Evolutionary conservation across 2,329 filamentous ascomycete genomes (phyloP).

Genomic region (Ascocoryne sarcoides): DNA sequence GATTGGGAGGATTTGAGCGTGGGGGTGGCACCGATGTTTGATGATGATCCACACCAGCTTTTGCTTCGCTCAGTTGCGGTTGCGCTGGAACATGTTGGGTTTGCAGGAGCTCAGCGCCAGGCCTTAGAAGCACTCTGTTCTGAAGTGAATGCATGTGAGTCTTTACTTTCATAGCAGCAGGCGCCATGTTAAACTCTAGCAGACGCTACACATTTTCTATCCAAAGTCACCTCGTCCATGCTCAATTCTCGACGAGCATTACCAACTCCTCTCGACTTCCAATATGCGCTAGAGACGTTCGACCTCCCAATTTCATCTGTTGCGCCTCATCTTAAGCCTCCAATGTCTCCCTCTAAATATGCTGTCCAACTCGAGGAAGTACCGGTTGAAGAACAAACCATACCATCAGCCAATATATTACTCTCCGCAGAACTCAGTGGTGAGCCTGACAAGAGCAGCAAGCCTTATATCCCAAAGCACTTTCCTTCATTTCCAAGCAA

Average conservation of each 20-base stretch:
- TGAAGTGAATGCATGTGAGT: conserved; percentile 49
- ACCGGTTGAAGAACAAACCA: conserved; percentile 32
- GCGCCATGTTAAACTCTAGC: conserved; percentile 7
- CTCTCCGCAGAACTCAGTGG: conserved; percentile 49
- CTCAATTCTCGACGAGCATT: conserved; percentile 35
- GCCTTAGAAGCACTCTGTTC: conserved; percentile 50
- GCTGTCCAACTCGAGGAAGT: conserved; percentile 28
- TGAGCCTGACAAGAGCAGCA: conserved; percentile 44
- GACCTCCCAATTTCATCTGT: conserved; percentile 44
- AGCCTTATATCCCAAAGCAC: conserved; percentile 46
- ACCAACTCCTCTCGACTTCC: conserved; percentile 49
- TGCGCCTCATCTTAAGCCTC: conserved; percentile 47
- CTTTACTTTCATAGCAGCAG: background rate
- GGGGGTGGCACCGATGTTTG: conserved; percentile 14
- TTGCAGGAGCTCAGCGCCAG: conserved; percentile 43
- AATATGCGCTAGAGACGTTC: conserved; percentile 41
- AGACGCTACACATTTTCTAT: conserved; percentile 27
- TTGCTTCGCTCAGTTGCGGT: conserved; percentile 48
- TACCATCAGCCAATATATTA: conserved; percentile 32
- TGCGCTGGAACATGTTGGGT: conserved; percentile 49
- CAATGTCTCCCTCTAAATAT: conserved; percentile 33
- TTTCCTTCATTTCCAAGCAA: conserved; percentile 57
- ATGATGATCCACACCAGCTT: conserved; percentile 24
- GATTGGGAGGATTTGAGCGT: background rate
- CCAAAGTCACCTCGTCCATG: conserved; percentile 25